Evolutionary conservation across 1,139 yeast species (phyloP).

Genomic region (Geotrichum fermentans): DNA sequence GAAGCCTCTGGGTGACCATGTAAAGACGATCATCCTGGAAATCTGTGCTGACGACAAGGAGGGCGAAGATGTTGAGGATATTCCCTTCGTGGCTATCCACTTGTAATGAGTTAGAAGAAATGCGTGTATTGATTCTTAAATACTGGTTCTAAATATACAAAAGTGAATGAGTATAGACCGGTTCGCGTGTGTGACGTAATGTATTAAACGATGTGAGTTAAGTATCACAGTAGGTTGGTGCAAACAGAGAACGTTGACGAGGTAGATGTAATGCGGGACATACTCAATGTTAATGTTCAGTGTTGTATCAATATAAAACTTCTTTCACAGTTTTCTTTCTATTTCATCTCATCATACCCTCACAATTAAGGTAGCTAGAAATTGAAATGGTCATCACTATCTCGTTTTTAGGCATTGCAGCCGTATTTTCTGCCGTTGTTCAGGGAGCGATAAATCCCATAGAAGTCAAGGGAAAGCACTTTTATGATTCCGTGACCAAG

Average conservation of each 20-base stretch:
- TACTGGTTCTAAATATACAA: too few species aligned
- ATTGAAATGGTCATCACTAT: neutral
- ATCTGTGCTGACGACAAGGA: conserved; percentile 86
- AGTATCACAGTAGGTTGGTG: neutral
- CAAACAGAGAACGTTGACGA: too few species aligned
- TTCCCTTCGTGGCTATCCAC: conserved; percentile 61
- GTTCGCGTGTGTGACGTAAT: too few species aligned
- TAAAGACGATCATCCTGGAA: conserved; percentile 75
- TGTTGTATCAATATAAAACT: too few species aligned
- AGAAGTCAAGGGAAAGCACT: conserved; percentile 58
- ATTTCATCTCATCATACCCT: too few species aligned
- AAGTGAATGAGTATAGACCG: too few species aligned
- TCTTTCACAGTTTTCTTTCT: too few species aligned
- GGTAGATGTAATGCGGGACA: too few species aligned
- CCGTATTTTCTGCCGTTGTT: neutral
- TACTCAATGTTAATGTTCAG: too few species aligned
- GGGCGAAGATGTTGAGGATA: conserved; percentile 91
- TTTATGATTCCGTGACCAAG: conserved; percentile 68
- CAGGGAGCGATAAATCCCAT: conserved; percentile 33
- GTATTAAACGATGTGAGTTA: neutral
- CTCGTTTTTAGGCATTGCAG: neutral
- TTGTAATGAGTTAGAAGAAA: too few species aligned
- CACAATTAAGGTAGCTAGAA: too few species aligned
- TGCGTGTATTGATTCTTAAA: neutral
- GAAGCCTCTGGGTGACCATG: conserved; percentile 73